Base-by-base conservation (phyloP, 2,329 filamentous ascomycete genomes). In the Fusarium secorum region DNA sequence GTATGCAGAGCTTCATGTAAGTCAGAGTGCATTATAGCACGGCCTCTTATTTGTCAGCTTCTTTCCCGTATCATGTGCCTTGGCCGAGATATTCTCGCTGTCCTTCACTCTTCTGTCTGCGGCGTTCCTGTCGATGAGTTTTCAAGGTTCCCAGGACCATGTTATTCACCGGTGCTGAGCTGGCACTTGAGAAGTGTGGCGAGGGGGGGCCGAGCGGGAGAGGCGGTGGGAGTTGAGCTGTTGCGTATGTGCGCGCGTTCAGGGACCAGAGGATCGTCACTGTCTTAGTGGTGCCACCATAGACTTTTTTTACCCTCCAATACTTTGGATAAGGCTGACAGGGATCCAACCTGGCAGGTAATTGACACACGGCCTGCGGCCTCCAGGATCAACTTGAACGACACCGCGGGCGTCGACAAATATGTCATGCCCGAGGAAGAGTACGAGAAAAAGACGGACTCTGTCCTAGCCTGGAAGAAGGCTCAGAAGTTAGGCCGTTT, bases 401-500 rank as follows among this genome's bases (percentile, higher is more conserved):
- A 97, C 82, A 87, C 92, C 46, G 91, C 92, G 45, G 87, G 89
- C 14, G 94, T 98, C 9, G 89, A 94, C 61, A 98, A 98, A 83
- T 98, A 96, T 80, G 89, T 92, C 69, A 92, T 99, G 87, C 93
- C 94, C n/a, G 85, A 88, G 56, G 87, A 91, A 53, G 92, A 95
- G 78, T 99, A 99, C 82, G 94, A 94, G 79, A 89, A 90, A 77
- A 94, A 95, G 78, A 85, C 90, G 45, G 93, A 98, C 81, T 95
- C 92, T 7, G 96, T 99, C 18, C 88, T 98, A 28, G 93, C 95
- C 10, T 98, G 94, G 94, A 99, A 99, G 83, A 95, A 93, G 83
- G 85, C 90, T n/a, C 91, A 97, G 81, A 95, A 97, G 79, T 88
- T 98, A n/a, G 96, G 96, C 54, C 93, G 96, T 38, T 99, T 99